Conservation (phyloP, 2,329 filamentous ascomycete genomes). For the Paecilomyces fulvus region DNA sequence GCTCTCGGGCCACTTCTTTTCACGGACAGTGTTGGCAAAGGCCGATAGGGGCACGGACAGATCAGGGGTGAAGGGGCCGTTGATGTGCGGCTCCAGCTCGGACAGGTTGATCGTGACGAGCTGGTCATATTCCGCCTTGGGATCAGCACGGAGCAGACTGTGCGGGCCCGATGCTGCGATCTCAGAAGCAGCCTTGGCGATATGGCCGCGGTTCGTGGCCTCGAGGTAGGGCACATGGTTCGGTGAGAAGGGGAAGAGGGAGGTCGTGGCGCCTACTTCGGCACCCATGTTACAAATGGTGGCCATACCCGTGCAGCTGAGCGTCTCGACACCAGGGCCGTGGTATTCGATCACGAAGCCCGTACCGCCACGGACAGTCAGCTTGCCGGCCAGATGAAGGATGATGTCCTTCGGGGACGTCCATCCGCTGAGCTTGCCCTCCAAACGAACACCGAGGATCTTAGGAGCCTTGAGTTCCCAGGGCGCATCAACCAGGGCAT, state of each 20-base stretch:
- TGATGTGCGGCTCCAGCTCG: slow-evolving; percentile 87
- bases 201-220: slow-evolving; percentile 67
- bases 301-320: slow-evolving; percentile 89
- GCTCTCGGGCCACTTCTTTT: slow-evolving; percentile 82
- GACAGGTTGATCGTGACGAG: slow-evolving; percentile 85
- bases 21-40: slow-evolving; percentile 76
- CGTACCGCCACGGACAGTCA: slow-evolving; percentile 90
- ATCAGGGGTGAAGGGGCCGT: slow-evolving; percentile 94
- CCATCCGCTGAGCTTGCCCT: slow-evolving; percentile 81
- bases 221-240: slow-evolving; percentile 78
- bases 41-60: slow-evolving; percentile 84
- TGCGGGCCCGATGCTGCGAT: slow-evolving; percentile 52
- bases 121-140: slow-evolving; percentile 79
- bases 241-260: slow-evolving; percentile 83
- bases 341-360: slow-evolving; percentile 94
- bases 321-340: slow-evolving; percentile 76
- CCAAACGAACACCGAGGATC: slow-evolving; percentile 75
- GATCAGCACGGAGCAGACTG: slow-evolving; percentile 67
- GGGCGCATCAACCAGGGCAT: slow-evolving; percentile 88
- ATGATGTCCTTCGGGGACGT: slow-evolving; percentile 94
- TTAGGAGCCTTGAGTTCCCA: slow-evolving; percentile 97
- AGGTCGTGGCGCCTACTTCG: slow-evolving; percentile 93
- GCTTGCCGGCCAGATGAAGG: slow-evolving; percentile 73
- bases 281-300: slow-evolving; percentile 82
- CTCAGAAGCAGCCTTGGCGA: slow-evolving; percentile 58